phyloP scores from a whole-genome alignment of 331 rosid genomes.

The Malus hybrid region DNA sequence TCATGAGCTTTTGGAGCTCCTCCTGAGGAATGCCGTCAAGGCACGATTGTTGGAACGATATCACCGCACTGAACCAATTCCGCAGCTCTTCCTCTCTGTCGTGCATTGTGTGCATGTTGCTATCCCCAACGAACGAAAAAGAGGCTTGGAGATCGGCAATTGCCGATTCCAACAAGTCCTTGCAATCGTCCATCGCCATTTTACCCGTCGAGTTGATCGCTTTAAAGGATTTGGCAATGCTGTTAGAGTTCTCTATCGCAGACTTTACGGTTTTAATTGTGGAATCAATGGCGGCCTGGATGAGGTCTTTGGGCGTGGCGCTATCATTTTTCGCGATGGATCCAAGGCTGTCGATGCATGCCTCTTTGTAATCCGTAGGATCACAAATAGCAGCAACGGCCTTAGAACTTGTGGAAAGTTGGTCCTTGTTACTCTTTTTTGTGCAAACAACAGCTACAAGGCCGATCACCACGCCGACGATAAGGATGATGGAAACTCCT shows the following conservation, averaged over 20 bases:
- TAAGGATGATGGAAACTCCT: slow-evolving; percentile 20
- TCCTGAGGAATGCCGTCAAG: slow-evolving; percentile 28
- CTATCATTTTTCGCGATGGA: slow-evolving; percentile 7
- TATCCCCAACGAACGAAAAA: slow-evolving; percentile 12
- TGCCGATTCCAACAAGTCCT: slow-evolving; percentile 28
- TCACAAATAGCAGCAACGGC: slow-evolving; percentile 29
- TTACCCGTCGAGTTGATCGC: background rate
- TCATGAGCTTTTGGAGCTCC: slow-evolving; percentile 9
- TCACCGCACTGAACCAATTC: slow-evolving; percentile 39
- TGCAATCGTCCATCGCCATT: slow-evolving; percentile 37
- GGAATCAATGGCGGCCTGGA: slow-evolving; percentile 29
- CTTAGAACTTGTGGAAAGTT: slow-evolving; percentile 12
- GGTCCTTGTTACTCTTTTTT: background rate
- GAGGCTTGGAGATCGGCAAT: slow-evolving; percentile 27
- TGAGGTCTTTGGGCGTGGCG: slow-evolving; percentile 20
- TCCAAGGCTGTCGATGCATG: slow-evolving; percentile 25
- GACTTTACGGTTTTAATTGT: slow-evolving; percentile 18
- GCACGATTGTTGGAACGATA: slow-evolving; percentile 35
- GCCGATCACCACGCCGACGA: slow-evolving; percentile 22
- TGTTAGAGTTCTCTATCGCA: slow-evolving; percentile 13
- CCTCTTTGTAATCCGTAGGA: slow-evolving; percentile 27
- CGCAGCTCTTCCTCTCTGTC: slow-evolving; percentile 21
- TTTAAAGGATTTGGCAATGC: background rate
- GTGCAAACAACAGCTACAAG: background rate
- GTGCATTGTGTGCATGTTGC: slow-evolving; percentile 4